Base-by-base conservation (phyloP, 192 early-diverging fungal genomes). In the Kappamyces sp. region DNA sequence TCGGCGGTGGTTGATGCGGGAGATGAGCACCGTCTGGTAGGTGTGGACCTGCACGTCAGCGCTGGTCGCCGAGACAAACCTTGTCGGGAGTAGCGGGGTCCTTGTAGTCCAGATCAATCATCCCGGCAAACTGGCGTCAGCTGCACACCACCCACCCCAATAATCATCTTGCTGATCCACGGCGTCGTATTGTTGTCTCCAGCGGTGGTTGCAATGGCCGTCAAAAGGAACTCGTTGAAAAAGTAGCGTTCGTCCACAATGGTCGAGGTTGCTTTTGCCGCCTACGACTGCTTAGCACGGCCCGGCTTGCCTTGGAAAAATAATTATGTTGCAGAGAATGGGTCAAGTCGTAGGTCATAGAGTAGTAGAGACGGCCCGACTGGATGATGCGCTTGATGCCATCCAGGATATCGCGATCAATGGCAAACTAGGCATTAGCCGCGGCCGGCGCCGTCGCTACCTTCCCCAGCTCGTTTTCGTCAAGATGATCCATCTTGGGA, bases 251-350 rank as follows among this genome's bases (percentile, higher is more conserved):
- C 75, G 45, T 81, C 79, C 8, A 73, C 52, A 61, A 75, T 65
- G 8, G 72, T 67, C 7, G 50, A 33, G 1, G 47, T 42, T 4
- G 69, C 41, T 31, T 65, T 66, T 12, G 52, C 38, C 15, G 57
- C 31, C 8, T 58, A 31, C 11, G n/a, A n/a, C n/a, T 5, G 6
- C 48, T 49, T 5, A 11, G 6, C 48, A 9, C 48, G 8, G 6
- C 8, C 22, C 48, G 5, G n/a, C n/a, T n/a, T n/a, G n/a, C n/a
- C n/a, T n/a, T n/a, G n/a, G n/a, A n/a, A n/a, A 75, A 54, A 35
- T 64, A 49, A 47, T 76, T 78, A 63, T 81, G 73, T 48, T 81
- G 79, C 8, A 81, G 11, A n/a, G 76, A 78, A 54, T 76, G 75
- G 34, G 79, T 78, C 38, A 81, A 7, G 55, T 81, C 79, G 63